Evolutionary conservation across 345 rosid genomes (phyloP).

Genomic region (Citrus medica): DNA sequence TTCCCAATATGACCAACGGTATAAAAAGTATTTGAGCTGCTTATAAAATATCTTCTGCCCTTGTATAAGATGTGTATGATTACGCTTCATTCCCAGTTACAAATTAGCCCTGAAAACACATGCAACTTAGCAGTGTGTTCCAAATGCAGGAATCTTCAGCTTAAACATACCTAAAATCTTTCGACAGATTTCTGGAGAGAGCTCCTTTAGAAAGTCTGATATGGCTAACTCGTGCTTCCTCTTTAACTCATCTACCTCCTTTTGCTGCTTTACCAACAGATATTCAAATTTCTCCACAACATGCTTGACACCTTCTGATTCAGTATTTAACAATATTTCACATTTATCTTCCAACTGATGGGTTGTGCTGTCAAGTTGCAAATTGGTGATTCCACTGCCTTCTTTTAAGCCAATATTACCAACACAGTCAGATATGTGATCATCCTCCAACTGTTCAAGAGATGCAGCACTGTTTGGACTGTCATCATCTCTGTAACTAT

Average conservation of each 20-base stretch:
- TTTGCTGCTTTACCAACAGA: slow-evolving; percentile 58
- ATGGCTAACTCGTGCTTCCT: slow-evolving; percentile 53
- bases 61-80: not conserved
- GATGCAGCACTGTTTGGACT: slow-evolving; percentile 15
- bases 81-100: not conserved
- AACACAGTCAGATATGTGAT: not conserved
- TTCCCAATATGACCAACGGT: not conserved
- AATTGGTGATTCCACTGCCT: not conserved
- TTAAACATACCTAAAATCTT: slow-evolving; percentile 45
- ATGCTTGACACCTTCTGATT: slow-evolving; percentile 28
- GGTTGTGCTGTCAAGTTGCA: slow-evolving; percentile 3
- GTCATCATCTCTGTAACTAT: slow-evolving; percentile 13
- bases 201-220: slow-evolving; percentile 53
- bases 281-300: slow-evolving; percentile 53
- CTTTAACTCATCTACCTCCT: slow-evolving; percentile 62
- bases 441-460: slow-evolving; percentile 14
- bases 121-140: not conserved
- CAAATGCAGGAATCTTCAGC: slow-evolving; percentile 28
- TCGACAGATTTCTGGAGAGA: slow-evolving; percentile 47
- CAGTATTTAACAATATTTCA: not conserved
- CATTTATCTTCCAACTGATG: not conserved
- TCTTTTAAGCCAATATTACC: slow-evolving; percentile 12
- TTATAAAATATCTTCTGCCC: not conserved
- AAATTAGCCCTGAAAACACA: not conserved
- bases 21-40: not conserved